Evolutionary conservation across 805 yeast genomes (phyloP).

Genomic region (Wickerhamomyces queroliae): DNA sequence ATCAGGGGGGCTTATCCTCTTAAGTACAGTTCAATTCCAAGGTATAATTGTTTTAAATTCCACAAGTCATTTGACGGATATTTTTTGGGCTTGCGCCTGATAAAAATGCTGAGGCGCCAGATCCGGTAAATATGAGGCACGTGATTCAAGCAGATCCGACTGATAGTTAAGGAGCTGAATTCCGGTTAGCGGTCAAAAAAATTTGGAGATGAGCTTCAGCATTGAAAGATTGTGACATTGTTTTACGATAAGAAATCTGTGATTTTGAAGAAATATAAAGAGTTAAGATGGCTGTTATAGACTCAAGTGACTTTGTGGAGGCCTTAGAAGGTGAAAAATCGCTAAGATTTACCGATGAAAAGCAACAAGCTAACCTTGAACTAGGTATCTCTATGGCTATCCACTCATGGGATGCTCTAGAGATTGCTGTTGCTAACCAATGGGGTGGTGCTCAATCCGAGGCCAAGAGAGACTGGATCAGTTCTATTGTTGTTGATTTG

Average conservation of each 20-base stretch:
- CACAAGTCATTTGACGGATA: background rate
- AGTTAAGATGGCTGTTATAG: constrained; percentile 14
- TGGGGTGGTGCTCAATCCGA: constrained; percentile 96
- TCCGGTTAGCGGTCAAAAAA: background rate
- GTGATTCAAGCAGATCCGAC: background rate
- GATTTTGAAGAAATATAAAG: too few species aligned
- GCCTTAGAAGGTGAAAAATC: constrained; percentile 35
- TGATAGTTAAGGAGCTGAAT: background rate
- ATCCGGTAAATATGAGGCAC: too few species aligned
- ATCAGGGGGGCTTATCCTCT: too few species aligned
- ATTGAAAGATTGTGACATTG: too few species aligned
- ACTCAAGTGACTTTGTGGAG: constrained; percentile 47
- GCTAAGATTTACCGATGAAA: constrained; percentile 46
- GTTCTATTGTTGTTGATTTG: constrained; percentile 74
- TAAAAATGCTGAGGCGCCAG: too few species aligned
- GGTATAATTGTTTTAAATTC: too few species aligned
- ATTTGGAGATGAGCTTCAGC: background rate
- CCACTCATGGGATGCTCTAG: constrained; percentile 85
- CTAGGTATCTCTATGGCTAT: constrained; percentile 89
- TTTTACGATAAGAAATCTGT: too few species aligned
- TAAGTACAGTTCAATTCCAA: too few species aligned
- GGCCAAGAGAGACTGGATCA: constrained; percentile 94
- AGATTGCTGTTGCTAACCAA: constrained; percentile 80
- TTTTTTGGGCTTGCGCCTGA: background rate
- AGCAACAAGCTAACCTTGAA: constrained; percentile 81